Evolutionary conservation across 371 early-diverging fungal species (phyloP).

Genomic region (Rhizopus microsporus): DNA sequence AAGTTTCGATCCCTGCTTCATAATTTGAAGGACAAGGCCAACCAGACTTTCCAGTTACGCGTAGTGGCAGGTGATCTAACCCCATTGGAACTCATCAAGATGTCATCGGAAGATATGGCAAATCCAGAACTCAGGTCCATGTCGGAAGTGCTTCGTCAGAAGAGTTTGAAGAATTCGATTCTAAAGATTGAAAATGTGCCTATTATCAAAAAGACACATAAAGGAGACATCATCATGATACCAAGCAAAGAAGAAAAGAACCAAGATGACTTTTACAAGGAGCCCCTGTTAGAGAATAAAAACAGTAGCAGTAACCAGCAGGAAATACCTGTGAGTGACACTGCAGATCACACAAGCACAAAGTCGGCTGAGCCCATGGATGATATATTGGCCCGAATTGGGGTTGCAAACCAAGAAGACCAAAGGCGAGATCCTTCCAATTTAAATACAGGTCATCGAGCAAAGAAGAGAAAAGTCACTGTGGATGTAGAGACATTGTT

Average conservation of each 20-base stretch:
- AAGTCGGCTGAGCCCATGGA: slow-evolving; percentile 26
- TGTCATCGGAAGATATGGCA: slow-evolving; percentile 76
- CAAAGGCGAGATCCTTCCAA: slow-evolving; percentile 12
- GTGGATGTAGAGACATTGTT: slow-evolving; percentile 35
- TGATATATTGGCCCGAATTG: slow-evolving; percentile 40
- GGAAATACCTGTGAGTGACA: no score
- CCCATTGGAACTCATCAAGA: slow-evolving; percentile 64
- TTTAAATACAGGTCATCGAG: slow-evolving; percentile 3
- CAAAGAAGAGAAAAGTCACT: slow-evolving; percentile 35
- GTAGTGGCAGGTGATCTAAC: slow-evolving; percentile 66
- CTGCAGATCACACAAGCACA: no score
- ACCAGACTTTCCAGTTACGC: slow-evolving; percentile 63
- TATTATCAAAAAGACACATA: slow-evolving; percentile 74
- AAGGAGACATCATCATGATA: slow-evolving; percentile 67
- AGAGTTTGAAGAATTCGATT: slow-evolving; percentile 64
- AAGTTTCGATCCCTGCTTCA: slow-evolving; percentile 74
- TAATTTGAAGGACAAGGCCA: slow-evolving; percentile 78
- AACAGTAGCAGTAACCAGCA: background rate
- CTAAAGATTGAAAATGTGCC: slow-evolving; percentile 55
- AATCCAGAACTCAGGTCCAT: slow-evolving; percentile 71
- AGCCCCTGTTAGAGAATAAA: no score
- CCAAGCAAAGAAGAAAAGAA: slow-evolving; percentile 17
- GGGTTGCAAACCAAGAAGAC: slow-evolving; percentile 19
- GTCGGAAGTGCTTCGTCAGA: slow-evolving; percentile 61
- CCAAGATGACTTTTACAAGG: no score